These are phyloP conservation scores for Mycena belliarum DNA, from an alignment of 768 basidiomycete species.

Conservation along the genomic window DNA sequence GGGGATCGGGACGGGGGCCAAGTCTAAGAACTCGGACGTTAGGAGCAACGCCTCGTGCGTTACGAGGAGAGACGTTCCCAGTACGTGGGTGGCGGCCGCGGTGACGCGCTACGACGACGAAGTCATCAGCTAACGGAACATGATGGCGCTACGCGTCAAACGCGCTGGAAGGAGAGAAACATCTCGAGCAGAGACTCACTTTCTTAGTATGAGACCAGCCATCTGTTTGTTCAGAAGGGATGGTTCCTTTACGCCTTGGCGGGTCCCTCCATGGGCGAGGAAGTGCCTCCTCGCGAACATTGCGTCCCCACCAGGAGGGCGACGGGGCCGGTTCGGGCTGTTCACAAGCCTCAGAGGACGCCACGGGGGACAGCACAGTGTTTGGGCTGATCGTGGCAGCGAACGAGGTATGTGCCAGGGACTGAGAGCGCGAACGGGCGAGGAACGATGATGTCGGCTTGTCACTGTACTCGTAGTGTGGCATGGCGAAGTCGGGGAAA, in stretches of 20 bases:
- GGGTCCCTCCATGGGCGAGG: conserved; percentile 23
- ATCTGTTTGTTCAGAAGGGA: conserved; percentile 28
- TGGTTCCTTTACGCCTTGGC: conserved; percentile 19
- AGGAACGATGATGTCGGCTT: conserved; percentile 18
- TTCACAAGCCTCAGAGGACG: not conserved
- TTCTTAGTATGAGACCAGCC: conserved; percentile 23
- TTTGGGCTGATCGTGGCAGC: conserved; percentile 12
- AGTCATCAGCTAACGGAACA: not conserved
- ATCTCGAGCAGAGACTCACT: conserved; percentile 10
- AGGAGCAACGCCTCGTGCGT: conserved; percentile 36
- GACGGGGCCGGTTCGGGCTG: conserved; percentile 6
- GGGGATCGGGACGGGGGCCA: conserved; percentile 43
- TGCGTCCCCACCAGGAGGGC: conserved; percentile 22
- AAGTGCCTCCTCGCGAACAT: conserved; percentile 13
- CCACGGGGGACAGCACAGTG: not conserved
- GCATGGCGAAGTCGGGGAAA: conserved; percentile 14
- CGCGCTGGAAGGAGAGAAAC: not conserved
- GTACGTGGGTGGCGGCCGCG: conserved; percentile 32
- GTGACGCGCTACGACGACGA: conserved; percentile 30
- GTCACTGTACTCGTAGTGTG: conserved; percentile 10
- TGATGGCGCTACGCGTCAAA: not conserved
- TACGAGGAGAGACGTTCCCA: conserved; percentile 37
- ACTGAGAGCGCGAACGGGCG: conserved; percentile 20
- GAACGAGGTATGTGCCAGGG: conserved; percentile 11
- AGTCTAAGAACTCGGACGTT: conserved; percentile 41